A percentile compares a stretch with the other conserved stretches of the same genome.
Evolutionary conservation across 2,329 filamentous ascomycete genomes (phyloP).

Genomic region (Aureobasidium sp.): DNA sequence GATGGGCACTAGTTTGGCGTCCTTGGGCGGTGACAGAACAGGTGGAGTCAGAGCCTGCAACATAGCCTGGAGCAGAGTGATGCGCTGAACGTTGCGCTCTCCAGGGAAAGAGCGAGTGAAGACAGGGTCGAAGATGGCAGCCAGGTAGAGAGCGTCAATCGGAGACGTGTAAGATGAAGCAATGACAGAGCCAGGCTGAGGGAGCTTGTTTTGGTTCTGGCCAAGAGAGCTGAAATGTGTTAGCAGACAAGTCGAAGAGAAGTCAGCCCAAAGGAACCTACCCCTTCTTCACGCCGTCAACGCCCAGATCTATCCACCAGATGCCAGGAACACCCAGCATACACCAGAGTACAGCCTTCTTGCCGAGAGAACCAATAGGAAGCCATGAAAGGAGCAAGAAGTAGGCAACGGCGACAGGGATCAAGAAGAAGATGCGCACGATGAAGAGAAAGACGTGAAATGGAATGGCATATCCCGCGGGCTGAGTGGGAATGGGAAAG

Average conservation of each 20-base stretch:
- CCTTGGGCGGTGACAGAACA: slow-evolving; percentile 23
- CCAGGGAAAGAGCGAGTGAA: slow-evolving; percentile 78
- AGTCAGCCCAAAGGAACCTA: slow-evolving; percentile 31
- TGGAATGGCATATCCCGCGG: slow-evolving; percentile 55
- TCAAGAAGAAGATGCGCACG: slow-evolving; percentile 70
- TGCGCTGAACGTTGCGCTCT: slow-evolving; percentile 62
- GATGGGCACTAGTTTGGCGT: slow-evolving; percentile 30
- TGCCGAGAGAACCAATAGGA: slow-evolving; percentile 58
- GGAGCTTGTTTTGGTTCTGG: slow-evolving; percentile 66
- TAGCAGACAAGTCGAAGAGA: not conserved
- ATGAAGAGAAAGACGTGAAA: slow-evolving; percentile 60
- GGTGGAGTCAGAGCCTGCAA: slow-evolving; percentile 57
- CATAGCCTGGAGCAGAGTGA: slow-evolving; percentile 70
- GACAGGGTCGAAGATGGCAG: slow-evolving; percentile 91
- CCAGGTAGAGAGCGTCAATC: slow-evolving; percentile 86
- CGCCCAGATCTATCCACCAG: slow-evolving; percentile 98
- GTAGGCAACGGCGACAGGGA: slow-evolving; percentile 60
- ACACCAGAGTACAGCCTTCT: slow-evolving; percentile 81
- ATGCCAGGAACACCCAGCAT: slow-evolving; percentile 83
- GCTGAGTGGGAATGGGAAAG: slow-evolving; percentile 65
- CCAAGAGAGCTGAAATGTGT: slow-evolving; percentile 51
- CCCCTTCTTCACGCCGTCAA: slow-evolving; percentile 92
- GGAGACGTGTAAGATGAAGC: slow-evolving; percentile 88
- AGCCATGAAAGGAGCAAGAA: slow-evolving; percentile 70
- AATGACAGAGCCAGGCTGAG: slow-evolving; percentile 71